phyloP scores from a whole-genome alignment of 176 grass and related monocot genomes.

The Cenchrus fungigraminus region DNA sequence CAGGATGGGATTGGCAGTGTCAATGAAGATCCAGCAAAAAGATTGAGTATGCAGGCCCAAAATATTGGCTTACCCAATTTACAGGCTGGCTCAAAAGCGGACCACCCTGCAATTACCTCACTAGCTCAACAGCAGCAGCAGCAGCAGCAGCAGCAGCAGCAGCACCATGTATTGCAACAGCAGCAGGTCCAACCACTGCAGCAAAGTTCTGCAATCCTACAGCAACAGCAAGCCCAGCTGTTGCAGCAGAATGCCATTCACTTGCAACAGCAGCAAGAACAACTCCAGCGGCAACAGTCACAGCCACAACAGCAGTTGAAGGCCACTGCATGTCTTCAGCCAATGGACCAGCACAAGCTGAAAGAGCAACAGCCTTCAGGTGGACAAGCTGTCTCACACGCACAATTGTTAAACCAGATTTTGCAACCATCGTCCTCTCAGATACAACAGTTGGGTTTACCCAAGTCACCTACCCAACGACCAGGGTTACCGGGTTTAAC shows the following conservation, averaged over 20 bases:
- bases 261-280: conserved; percentile 69
- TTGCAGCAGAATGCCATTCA: conserved; percentile 60
- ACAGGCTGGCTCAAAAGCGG: conserved; percentile 65
- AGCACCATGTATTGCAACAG: conserved; percentile 53
- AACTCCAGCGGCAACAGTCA: conserved; percentile 60
- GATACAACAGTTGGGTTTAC: conserved; percentile 70
- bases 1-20: conserved; percentile 51
- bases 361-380: conserved; percentile 54
- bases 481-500: conserved; percentile 45
- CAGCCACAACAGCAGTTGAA: conserved; percentile 60
- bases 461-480: conserved; percentile 55
- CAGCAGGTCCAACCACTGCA: conserved; percentile 68
- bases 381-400: conserved; percentile 57
- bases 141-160: conserved; percentile 38
- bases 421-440: conserved; percentile 75
- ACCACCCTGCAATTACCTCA: conserved; percentile 41
- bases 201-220: conserved; percentile 52
- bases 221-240: conserved; percentile 66
- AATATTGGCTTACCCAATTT: conserved; percentile 62
- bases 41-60: conserved; percentile 70
- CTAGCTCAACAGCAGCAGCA: conserved; percentile 51
- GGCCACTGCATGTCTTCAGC: conserved; percentile 46
- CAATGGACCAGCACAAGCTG: conserved; percentile 57
- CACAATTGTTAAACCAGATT: conserved; percentile 64
- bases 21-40: conserved; percentile 61